Evolutionary conservation across 495 filamentous ascomycete genomes (phyloP), one percentile per base, ranked within the genome.

Genomic region (Aspergillus heteromorphus): DNA sequence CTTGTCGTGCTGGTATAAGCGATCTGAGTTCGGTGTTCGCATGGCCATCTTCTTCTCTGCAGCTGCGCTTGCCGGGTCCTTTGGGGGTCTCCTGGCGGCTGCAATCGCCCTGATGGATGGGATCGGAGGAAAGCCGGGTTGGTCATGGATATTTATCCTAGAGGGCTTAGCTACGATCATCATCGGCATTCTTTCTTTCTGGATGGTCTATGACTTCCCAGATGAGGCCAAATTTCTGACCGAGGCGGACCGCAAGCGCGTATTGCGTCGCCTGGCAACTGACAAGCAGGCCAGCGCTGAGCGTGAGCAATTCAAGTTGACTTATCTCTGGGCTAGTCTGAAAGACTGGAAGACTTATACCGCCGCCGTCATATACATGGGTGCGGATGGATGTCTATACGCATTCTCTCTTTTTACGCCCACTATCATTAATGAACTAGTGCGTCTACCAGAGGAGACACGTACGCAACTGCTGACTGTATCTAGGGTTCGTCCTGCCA

Each of bases 391-490:
- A 11, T 77, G 89, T 13, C 80, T 97, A 4, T 97, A 97, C 66
- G 89, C 87, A 17, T 96, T 96, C 68, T 89, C 87, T 6, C 80
- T 97, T 4, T 96, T 97, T 69, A 78, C 96, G 0, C 92, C 92
- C 1, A 86, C 84, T 27, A 96, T 96, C 65, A 87, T 97, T 62
- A 70, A 65, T 25, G 78, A 86, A 58, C 73, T 75, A 40, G 68
- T 73, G 54, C 67, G 72, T 71, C 20, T 40, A 18, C 8, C 8
- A 34, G 9, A 6, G 8, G 4, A 10, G 9, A 13, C 27, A 17
- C 18, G 5, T 10, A n/a, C 9, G 36, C 10, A 21, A 2, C 16
- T 88, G 16, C 57, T 61, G 40, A 64, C 54, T 16, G 23, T n/a
- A 14, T 55, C 1, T 20, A 70, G 67, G 67, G 66, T 69, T 56